Percentiles rank a stretch among this genome's conserved stretches.
Conservation (phyloP, 805 yeast species). For the Candida parachauliodes region DNA sequence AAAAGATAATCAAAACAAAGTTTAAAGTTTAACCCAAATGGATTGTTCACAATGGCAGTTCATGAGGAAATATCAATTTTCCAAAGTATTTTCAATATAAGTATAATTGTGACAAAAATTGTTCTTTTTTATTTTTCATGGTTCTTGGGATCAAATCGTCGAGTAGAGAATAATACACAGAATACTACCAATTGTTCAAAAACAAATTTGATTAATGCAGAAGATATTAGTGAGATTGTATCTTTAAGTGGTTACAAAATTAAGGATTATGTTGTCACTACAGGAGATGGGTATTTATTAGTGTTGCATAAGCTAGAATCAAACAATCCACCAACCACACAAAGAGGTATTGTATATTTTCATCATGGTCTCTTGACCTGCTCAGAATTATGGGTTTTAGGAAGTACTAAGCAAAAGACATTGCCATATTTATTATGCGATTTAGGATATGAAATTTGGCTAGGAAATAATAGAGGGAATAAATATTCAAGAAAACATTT, state of each 20-base stretch:
- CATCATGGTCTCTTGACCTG: slow-evolving; percentile 31
- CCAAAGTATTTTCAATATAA: slow-evolving; percentile 6
- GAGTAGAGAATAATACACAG: neutral
- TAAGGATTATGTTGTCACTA: slow-evolving; percentile 28
- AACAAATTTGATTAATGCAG: slow-evolving; percentile 6
- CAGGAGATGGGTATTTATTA: slow-evolving; percentile 25
- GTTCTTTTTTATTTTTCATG: slow-evolving; percentile 2
- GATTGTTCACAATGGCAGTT: slow-evolving; percentile 7
- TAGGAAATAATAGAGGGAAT: slow-evolving; percentile 25
- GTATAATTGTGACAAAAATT: slow-evolving; percentile 5
- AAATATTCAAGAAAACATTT: slow-evolving; percentile 30
- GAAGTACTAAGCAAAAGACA: slow-evolving; percentile 18
- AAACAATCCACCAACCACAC: slow-evolving; percentile 4
- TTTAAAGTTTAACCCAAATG: too few species aligned
- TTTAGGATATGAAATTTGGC: slow-evolving; percentile 23
- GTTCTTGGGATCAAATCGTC: slow-evolving; percentile 2
- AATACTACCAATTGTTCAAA: slow-evolving; percentile 3
- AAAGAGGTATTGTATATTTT: slow-evolving; percentile 22
- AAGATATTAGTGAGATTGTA: slow-evolving; percentile 22
- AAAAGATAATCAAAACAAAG: too few species aligned
- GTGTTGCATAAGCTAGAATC: slow-evolving; percentile 26
- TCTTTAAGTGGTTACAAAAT: slow-evolving; percentile 20
- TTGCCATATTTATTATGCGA: slow-evolving; percentile 21
- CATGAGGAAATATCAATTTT: slow-evolving; percentile 7
- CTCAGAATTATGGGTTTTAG: slow-evolving; percentile 36